phyloP scores from a whole-genome alignment of 139 green algal species.

The Chlamydomonas sp. region DNA sequence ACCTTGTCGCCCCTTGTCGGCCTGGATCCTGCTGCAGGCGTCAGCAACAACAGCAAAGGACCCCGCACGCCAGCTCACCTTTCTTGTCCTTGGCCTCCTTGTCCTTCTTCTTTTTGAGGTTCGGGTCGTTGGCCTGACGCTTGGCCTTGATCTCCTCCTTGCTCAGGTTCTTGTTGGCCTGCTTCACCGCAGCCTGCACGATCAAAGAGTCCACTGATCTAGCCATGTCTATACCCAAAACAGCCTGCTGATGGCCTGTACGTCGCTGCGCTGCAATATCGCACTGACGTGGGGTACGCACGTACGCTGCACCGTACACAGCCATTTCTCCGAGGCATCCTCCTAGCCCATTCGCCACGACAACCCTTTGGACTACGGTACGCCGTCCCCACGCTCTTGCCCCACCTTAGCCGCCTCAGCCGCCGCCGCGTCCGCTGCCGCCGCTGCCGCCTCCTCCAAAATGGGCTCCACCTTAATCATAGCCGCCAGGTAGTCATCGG shows the following conservation, averaged over 20 bases:
- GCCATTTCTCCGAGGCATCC: no score
- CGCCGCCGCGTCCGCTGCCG: constrained; percentile 43
- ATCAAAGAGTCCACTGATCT: background rate
- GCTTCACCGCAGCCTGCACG: constrained; percentile 62
- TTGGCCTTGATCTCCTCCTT: constrained; percentile 68
- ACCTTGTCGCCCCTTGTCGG: no score
- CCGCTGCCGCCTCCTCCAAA: constrained; percentile 61
- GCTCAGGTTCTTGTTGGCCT: constrained; percentile 61
- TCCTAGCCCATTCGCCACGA: no score
- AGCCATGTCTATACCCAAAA: no score
- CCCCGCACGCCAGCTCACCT: background rate
- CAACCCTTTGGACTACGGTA: background rate
- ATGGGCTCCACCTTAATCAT: constrained; percentile 72
- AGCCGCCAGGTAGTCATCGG: constrained; percentile 59
- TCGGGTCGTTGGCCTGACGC: constrained; percentile 77
- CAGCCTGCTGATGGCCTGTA: no score
- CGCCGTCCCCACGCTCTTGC: background rate
- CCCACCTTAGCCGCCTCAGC: constrained; percentile 54
- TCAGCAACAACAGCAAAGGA: no score
- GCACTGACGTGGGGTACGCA: no score
- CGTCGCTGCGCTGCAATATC: no score
- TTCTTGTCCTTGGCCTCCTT: constrained; percentile 19
- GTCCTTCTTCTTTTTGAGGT: constrained; percentile 58
- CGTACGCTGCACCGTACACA: no score
- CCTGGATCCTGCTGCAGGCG: no score